Base-by-base conservation (phyloP, 2,329 filamentous ascomycete genomes). In the Cercospora sojina region DNA sequence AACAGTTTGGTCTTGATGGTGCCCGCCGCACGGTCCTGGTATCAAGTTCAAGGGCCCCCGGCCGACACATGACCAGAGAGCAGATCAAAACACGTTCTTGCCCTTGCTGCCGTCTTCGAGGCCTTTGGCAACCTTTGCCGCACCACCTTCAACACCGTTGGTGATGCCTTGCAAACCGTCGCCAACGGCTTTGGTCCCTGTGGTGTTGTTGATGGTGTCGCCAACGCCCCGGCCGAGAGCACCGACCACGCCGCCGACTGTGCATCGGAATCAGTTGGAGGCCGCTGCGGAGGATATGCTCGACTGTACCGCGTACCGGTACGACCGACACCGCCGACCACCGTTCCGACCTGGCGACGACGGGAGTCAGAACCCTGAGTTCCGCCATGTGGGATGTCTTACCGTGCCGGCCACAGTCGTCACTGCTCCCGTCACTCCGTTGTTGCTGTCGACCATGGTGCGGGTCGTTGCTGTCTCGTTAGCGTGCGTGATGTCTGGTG, bases 241-340 rank as follows among this genome's bases (percentile, higher is more conserved):
- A 51, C 81, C 85, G 18, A 85, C 82, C 2, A 86, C 80, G 32
- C 83, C 83, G 18, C 84, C 84, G 5, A 83, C 78, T 3, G 51
- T 56, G 23, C 23, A 27, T 27, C 23, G 27, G 51, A 27, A 31
- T 25, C 20, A 55, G 27, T 55, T 9, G n/a, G n/a, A 23, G n/a
- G 18, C 8, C 41, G 51, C 51, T 29, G 23, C 51, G 23, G 27
- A 31, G 51, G 51, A 55, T 16, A 55, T 27, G 23, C 51, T 55
- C 23, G 51, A 55, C 38, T 47, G 25, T 57, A 41, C 20, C 55
- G 25, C 32, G 35, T 58, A 49, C 35, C 61, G 43, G 84, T 86
- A 64, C 83, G 82, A 7, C 83, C 80, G 18, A 86, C 75, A 32
- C 84, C 84, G 20, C 83, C 84, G 53, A 82, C 81, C 1, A 82